Percentiles rank a stretch among this genome's conserved stretches.
These are phyloP conservation scores for Wallacemonas sp. DNA, from an alignment of 208 protist species.

Conservation along the genomic window DNA sequence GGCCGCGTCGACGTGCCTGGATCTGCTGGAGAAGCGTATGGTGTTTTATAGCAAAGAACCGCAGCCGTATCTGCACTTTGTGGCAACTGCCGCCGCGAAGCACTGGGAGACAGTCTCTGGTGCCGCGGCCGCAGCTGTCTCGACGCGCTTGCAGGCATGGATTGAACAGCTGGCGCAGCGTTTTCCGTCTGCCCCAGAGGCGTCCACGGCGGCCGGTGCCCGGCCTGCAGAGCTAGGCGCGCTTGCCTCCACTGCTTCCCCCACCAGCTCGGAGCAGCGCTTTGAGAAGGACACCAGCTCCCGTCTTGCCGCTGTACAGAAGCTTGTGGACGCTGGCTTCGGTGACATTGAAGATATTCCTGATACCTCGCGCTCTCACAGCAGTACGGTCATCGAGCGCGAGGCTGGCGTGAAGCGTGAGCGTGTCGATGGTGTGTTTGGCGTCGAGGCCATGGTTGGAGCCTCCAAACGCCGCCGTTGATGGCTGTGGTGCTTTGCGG, in stretches of 20 bases:
- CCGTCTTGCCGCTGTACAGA: slow-evolving; percentile 4
- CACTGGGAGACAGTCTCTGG: not conserved
- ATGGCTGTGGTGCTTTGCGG: no score
- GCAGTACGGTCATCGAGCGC: not conserved
- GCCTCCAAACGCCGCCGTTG: slow-evolving; percentile 15
- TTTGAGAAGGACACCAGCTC: slow-evolving; percentile 11
- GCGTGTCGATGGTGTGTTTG: slow-evolving; percentile 48
- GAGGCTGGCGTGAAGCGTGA: slow-evolving; percentile 42
- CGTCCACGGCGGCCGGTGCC: not conserved
- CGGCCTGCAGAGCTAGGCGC: not conserved
- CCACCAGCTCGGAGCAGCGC: slow-evolving; percentile 8
- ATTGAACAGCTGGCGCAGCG: slow-evolving; percentile 35
- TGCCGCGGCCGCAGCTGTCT: not conserved
- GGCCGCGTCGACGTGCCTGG: slow-evolving; percentile 43
- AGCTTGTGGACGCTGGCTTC: not conserved
- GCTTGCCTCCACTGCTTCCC: slow-evolving; percentile 1
- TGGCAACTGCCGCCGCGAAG: slow-evolving; percentile 19
- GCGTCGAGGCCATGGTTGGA: slow-evolving; percentile 51
- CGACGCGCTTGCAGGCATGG: slow-evolving; percentile 40
- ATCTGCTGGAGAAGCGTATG: slow-evolving; percentile 71
- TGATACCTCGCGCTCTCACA: not conserved
- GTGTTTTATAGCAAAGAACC: slow-evolving; percentile 84
- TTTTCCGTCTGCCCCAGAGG: slow-evolving; percentile 5
- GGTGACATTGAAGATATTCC: slow-evolving; percentile 3
- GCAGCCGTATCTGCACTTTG: slow-evolving; percentile 64